A percentile compares a stretch with the other conserved stretches of the same genome.
Evolutionary conservation across 768 basidiomycete genomes (phyloP).

Genomic region (Astraeus odoratus): DNA sequence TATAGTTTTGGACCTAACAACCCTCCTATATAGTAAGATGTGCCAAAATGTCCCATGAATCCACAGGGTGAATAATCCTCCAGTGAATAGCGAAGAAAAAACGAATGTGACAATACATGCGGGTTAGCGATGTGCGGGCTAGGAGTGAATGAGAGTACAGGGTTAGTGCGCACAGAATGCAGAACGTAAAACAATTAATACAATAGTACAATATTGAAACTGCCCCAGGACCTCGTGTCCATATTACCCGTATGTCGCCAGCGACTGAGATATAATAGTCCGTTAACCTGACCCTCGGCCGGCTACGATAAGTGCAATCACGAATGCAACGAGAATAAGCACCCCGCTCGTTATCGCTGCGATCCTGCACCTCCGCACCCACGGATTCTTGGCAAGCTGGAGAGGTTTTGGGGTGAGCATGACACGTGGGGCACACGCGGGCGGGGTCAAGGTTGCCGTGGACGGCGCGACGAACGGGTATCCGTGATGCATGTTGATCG

Average conservation of each 20-base stretch:
- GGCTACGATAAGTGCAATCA: conserved; percentile 42
- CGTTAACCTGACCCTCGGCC: not conserved
- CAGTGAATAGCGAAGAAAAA: too few relatives aligned
- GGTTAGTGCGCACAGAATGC: too few relatives aligned
- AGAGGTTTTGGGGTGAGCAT: conserved; percentile 17
- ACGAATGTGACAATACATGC: too few relatives aligned
- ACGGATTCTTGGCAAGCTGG: conserved; percentile 25
- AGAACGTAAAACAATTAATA: not conserved
- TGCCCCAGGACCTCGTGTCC: not conserved
- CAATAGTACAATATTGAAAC: not conserved
- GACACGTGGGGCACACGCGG: conserved; percentile 15
- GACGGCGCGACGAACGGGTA: conserved; percentile 58
- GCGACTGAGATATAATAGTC: not conserved
- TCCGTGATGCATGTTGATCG: conserved; percentile 39
- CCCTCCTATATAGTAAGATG: too few relatives aligned
- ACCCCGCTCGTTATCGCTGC: conserved; percentile 56
- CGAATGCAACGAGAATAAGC: conserved; percentile 41
- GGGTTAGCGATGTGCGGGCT: too few relatives aligned
- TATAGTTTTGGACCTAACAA: too few relatives aligned
- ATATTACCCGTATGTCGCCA: not conserved
- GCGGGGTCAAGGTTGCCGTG: conserved; percentile 26
- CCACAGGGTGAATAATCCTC: too few relatives aligned
- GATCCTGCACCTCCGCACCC: conserved; percentile 44
- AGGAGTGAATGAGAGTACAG: too few relatives aligned
- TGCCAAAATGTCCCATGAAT: too few relatives aligned